A percentile compares a stretch with the other conserved stretches of the same genome.
phyloP scores from a whole-genome alignment of 495 filamentous ascomycete species.

The Podospora anserina region DNA sequence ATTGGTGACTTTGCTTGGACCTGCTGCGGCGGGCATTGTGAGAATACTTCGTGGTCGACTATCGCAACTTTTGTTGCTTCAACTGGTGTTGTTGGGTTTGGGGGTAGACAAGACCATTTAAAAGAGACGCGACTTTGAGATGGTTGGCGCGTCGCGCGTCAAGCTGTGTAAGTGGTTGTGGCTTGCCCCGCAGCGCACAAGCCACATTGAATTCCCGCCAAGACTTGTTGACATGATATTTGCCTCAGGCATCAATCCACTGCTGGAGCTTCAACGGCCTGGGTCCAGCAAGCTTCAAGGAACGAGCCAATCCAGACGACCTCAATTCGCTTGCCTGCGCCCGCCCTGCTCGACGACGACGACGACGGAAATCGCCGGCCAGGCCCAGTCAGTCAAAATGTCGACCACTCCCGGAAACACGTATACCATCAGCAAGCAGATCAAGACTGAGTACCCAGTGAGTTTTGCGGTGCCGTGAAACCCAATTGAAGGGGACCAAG shows the following conservation, averaged over 20 bases:
- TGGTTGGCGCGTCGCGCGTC: conserved; percentile 5
- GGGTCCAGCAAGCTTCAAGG: conserved; percentile 8
- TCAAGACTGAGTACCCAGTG: conserved; percentile 78
- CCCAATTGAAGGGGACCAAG: conserved; percentile 11
- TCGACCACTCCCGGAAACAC: conserved; percentile 55
- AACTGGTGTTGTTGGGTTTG: background rate
- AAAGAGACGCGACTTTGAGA: background rate
- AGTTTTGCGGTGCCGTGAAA: conserved; percentile 33
- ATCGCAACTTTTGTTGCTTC: background rate
- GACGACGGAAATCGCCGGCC: conserved; percentile 17
- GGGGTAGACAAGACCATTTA: background rate
- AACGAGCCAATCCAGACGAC: background rate
- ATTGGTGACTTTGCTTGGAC: background rate
- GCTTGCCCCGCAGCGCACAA: conserved; percentile 4
- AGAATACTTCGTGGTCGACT: background rate
- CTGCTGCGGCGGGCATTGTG: background rate
- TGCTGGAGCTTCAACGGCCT: conserved; percentile 6
- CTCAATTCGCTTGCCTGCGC: background rate
- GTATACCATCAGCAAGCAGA: conserved; percentile 64
- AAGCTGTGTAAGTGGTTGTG: conserved; percentile 16
- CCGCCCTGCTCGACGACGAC: conserved; percentile 23
- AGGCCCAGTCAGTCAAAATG: conserved; percentile 50
- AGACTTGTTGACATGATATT: background rate
- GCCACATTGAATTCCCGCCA: background rate
- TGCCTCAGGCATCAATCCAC: background rate